These are phyloP conservation scores for Lentinula raphanica DNA, from an alignment of 768 basidiomycete species.

Conservation along the genomic window DNA sequence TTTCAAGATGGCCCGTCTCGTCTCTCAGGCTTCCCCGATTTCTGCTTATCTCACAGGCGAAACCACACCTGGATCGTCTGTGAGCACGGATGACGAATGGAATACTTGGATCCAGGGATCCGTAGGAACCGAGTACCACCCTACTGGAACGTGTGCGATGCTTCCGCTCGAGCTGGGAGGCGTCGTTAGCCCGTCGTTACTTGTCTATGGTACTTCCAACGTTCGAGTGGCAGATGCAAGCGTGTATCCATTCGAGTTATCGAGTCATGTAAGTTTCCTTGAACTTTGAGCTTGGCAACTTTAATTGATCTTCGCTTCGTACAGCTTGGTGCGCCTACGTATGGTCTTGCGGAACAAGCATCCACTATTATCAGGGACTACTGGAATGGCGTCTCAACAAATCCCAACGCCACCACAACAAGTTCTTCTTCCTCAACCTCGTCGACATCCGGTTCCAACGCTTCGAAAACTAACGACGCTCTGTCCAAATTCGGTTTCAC, in stretches of 20 bases:
- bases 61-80: conserved; percentile 40
- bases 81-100: conserved; percentile 52
- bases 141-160: conserved; percentile 54
- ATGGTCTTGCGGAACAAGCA: conserved; percentile 32
- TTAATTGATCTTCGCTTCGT: neutral
- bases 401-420: conserved; percentile 13
- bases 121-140: conserved; percentile 56
- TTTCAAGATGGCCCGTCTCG: conserved; percentile 41
- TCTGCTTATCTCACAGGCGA: conserved; percentile 21
- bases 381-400: conserved; percentile 8
- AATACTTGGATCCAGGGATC: conserved; percentile 42
- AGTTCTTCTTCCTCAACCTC: neutral
- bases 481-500: neutral
- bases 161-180: conserved; percentile 49
- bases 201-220: conserved; percentile 52
- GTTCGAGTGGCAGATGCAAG: conserved; percentile 32
- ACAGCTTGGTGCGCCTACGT: conserved; percentile 17
- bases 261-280: conserved; percentile 19
- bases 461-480: neutral
- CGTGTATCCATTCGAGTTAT: conserved; percentile 20
- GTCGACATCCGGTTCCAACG: neutral
- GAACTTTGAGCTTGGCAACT: neutral
- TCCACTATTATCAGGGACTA: conserved; percentile 29
- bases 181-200: conserved; percentile 52
- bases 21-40: conserved; percentile 41